These are phyloP conservation scores for Mortierella hygrophila DNA, from an alignment of 192 early-diverging fungal species.

Conservation along the genomic window DNA sequence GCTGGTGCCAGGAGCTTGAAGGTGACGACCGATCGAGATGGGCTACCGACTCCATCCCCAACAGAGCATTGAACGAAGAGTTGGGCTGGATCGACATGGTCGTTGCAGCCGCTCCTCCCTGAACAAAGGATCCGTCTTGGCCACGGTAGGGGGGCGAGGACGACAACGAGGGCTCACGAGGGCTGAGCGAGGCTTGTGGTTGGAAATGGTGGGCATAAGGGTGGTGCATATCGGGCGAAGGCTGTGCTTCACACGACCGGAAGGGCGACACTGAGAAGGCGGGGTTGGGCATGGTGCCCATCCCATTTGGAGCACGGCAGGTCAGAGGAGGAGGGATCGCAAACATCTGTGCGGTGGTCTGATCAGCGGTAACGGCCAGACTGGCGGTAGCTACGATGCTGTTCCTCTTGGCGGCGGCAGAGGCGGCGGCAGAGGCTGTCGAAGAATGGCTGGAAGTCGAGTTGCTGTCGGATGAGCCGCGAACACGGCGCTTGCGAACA, in stretches of 20 bases:
- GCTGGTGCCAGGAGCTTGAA: neutral
- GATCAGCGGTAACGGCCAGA: neutral
- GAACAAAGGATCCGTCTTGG: neutral
- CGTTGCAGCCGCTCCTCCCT: neutral
- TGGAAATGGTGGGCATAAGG: neutral
- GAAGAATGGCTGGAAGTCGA: neutral
- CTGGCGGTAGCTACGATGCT: neutral
- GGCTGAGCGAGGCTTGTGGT: neutral
- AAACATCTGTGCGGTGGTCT: conserved; percentile 4
- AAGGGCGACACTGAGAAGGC: conserved; percentile 11
- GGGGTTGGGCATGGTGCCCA: conserved; percentile 4
- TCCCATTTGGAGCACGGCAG: conserved; percentile 15
- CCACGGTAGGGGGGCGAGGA: neutral
- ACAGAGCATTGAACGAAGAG: neutral
- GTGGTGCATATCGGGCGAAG: neutral
- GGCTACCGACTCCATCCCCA: conserved; percentile 5
- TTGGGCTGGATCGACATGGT: conserved; percentile 4
- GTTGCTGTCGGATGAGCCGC: conserved; percentile 1
- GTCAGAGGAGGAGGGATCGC: conserved; percentile 31
- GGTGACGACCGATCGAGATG: neutral
- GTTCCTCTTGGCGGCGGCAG: neutral
- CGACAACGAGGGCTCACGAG: conserved; percentile 1
- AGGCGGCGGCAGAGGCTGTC: neutral
- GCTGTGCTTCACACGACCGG: neutral
- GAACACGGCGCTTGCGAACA: conserved; percentile 39